Conservation (phyloP, 495 filamentous ascomycete species). For the Penicillium coffeae region DNA sequence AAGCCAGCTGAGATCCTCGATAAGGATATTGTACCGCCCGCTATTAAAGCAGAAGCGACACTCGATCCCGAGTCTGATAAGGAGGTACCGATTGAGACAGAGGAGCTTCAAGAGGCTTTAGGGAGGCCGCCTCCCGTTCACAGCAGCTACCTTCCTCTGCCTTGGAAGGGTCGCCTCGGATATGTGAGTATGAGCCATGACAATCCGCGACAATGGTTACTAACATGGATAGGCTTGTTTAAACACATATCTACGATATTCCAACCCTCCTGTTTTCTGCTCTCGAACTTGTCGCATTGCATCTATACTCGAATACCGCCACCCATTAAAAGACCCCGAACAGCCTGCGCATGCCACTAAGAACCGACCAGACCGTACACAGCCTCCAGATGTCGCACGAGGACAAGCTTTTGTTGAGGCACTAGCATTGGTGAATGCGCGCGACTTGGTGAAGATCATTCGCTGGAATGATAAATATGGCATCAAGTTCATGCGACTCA, state of each 20-base stretch:
- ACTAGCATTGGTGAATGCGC: conserved; percentile 75
- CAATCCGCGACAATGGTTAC: neutral
- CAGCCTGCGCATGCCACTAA: conserved; percentile 76
- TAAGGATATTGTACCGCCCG: conserved; percentile 10
- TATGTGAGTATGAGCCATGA: conserved; percentile 58
- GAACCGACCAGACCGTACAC: conserved; percentile 71
- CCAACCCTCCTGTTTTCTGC: conserved; percentile 83
- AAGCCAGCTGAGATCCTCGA: conserved; percentile 22
- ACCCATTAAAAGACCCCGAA: conserved; percentile 70
- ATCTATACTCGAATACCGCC: conserved; percentile 83
- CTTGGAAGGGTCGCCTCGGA: conserved; percentile 89
- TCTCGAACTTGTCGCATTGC: conserved; percentile 90
- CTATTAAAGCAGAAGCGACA: conserved; percentile 15
- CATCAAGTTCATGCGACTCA: conserved; percentile 90
- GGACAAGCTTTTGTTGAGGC: conserved; percentile 72
- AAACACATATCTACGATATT: conserved; percentile 85
- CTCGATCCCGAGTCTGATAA: conserved; percentile 50
- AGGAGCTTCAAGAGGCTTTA: conserved; percentile 47
- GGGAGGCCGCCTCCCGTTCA: conserved; percentile 74
- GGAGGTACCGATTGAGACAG: conserved; percentile 35
- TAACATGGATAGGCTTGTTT: conserved; percentile 64
- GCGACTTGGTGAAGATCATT: conserved; percentile 79
- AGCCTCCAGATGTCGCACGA: conserved; percentile 56
- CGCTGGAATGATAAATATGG: conserved; percentile 91
- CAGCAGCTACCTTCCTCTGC: conserved; percentile 80